Conservation (phyloP, 768 basidiomycete genomes). For the Hirschioporus abietinus region DNA sequence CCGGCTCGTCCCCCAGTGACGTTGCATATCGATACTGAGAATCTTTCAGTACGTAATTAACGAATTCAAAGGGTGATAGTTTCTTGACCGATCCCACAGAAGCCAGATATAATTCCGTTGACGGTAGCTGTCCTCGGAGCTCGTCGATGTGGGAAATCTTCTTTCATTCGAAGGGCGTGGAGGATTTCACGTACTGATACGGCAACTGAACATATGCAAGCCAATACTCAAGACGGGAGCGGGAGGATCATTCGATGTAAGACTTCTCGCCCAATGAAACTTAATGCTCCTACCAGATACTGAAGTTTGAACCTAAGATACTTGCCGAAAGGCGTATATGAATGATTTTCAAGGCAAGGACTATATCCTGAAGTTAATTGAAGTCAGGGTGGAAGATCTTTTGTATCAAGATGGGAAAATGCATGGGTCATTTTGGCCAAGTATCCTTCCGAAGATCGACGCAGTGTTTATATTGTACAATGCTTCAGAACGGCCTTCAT, state of each 20-base stretch:
- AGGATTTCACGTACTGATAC: constrained; percentile 45
- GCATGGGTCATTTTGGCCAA: constrained; percentile 39
- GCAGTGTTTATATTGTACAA: constrained; percentile 88
- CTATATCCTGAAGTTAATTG: neutral
- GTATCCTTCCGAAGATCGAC: constrained; percentile 55
- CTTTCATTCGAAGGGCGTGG: constrained; percentile 72
- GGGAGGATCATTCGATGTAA: neutral
- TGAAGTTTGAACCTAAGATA: constrained; percentile 1
- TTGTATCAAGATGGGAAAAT: constrained; percentile 20
- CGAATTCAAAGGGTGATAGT: neutral
- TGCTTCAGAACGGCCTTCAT: constrained; percentile 55
- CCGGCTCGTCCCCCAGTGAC: neutral
- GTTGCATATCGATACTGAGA: neutral
- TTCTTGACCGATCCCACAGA: neutral
- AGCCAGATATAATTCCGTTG: constrained; percentile 31
- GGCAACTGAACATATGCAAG: neutral
- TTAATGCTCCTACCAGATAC: neutral
- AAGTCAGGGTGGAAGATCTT: neutral
- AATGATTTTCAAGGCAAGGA: constrained; percentile 10
- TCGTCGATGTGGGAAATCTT: constrained; percentile 78
- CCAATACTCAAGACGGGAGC: neutral
- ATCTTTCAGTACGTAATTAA: neutral
- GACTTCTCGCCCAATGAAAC: neutral
- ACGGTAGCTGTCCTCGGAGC: constrained; percentile 78
- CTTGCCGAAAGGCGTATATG: constrained; percentile 21